Conservation (phyloP, 768 basidiomycete species). For the Crepidotus variabilis region DNA sequence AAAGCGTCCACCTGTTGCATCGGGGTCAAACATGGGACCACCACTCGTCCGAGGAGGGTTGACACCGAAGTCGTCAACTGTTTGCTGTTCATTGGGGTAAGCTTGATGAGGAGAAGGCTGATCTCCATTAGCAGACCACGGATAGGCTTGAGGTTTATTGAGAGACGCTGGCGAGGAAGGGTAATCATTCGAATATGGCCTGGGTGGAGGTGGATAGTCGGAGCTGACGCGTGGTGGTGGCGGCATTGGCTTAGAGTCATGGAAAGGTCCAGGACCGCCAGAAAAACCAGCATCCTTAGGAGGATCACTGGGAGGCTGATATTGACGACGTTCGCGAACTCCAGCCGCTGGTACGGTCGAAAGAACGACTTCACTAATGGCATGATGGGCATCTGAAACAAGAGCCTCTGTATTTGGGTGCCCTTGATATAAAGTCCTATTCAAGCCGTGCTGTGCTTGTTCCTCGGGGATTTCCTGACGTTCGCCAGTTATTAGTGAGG, state of each 20-base stretch:
- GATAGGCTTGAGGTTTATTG: not conserved
- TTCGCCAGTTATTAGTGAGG: not conserved
- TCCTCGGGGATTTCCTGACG: constrained; percentile 75
- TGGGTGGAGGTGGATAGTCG: not conserved
- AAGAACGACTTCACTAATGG: constrained; percentile 50
- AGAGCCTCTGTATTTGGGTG: constrained; percentile 60
- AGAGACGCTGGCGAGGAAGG: not conserved
- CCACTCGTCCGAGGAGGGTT: constrained; percentile 17
- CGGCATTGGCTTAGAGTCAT: constrained; percentile 6
- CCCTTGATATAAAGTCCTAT: constrained; percentile 67
- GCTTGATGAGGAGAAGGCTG: constrained; percentile 8
- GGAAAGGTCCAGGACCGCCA: not conserved
- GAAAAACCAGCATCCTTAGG: not conserved
- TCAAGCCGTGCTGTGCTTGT: constrained; percentile 74
- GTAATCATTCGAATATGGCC: not conserved
- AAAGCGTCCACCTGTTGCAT: constrained; percentile 45
- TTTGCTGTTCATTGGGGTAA: constrained; percentile 12
- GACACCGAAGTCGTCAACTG: constrained; percentile 42
- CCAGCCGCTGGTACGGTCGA: constrained; percentile 32
- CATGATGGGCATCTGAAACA: constrained; percentile 57
- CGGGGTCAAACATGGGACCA: constrained; percentile 18
- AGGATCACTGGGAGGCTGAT: constrained; percentile 5
- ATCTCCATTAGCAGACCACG: not conserved
- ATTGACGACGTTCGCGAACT: constrained; percentile 17
- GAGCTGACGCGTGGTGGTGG: constrained; percentile 13